Evolutionary conservation across 176 grass and related monocot species (phyloP), one percentile per base, ranked within the genome.

Genomic region (Neostapfia colusana): DNA sequence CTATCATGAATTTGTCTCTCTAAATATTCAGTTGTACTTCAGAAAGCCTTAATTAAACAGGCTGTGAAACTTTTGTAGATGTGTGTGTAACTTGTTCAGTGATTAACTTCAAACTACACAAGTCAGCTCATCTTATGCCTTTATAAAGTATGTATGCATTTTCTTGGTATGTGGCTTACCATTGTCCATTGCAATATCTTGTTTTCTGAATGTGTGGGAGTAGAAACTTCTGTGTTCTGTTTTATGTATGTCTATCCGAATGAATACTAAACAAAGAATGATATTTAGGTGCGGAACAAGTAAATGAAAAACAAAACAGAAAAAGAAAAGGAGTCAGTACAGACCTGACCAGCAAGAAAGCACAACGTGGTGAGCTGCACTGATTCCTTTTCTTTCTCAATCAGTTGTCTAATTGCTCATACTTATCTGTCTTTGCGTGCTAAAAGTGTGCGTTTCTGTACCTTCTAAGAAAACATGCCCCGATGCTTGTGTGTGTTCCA

Each of bases 321-420:
- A 88, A 88, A 88, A 88, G 81, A 88, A 88, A 88, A 88, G 81
- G 86, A 65, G 81, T 88, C 86, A 84, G 76, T 88, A 88, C 86
- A 88, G 28, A 88, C 76, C 81, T 88, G 63, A 88, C 76, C 76
- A 80, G 76, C 86, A 76, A 81, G 81, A 88, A 88, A 88, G 86
- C 86, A 65, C 81, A 84, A 70, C 34, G 76, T 84, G 86, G 86
- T 88, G 86, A 88, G 86, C 53, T 88, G 70, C 70, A 64, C 55
- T 76, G 81, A 75, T 88, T 88, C 76, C 81, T 88, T 88, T 88
- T 88, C 86, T 83, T 62, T 79, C 71, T 84, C 20, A 62, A 27
- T 84, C 79, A 84, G 21, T 84, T 83, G 55, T 84, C 38, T 46
- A 79, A 69, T 74, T 62, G 15, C 36, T 38, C 75, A 44, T 68